Base-by-base conservation (phyloP, 2,329 filamentous ascomycete genomes). In the Colletotrichum siamense region DNA sequence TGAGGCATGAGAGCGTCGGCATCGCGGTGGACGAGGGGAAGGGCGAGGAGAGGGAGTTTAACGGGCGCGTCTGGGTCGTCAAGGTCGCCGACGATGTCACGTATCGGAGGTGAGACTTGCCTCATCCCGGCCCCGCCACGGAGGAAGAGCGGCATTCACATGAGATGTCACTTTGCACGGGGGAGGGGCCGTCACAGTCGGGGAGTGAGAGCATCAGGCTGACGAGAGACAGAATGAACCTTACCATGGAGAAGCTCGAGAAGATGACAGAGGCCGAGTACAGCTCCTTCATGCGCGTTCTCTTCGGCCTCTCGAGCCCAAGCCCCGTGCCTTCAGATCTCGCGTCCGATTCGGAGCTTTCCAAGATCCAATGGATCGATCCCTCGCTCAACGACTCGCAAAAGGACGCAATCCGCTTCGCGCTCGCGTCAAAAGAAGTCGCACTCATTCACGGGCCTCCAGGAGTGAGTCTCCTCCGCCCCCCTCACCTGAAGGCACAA, bases 401-500 rank as follows among this genome's bases (percentile, higher is more conserved):
- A 81, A 93, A 92, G 79, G 91, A 93, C 73, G 92, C 92, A 18
- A 92, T 94, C 74, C 86, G 92, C n/a, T 99, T 99, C 82, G 96
- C 96, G 0, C 87, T 99, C 70, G 94, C 93, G 8, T 94, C 95
- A 2, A 90, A 89, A 69, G 96, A 98, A 81, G 91, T 99, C 32
- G 95, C 95, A 4, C 88, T 98, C 75, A 98, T 99, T 70, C 97
- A 99, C 82, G 97, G 97, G 0, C 97, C 97, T 1, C 97, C 97
- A 1, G 97, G 97, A 1, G 91, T 92, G 84, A 82, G 89, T 85
- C 15, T 13, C 24, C 49, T 49, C 18, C n/a, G n/a, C 44, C 4
- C 2, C 30, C 16, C 7, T 68, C 12, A 34, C 18, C 7, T 22
- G n/a, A 28, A 6, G 44, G 12, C 34, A 52, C 16, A 49, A 44